phyloP scores from a whole-genome alignment of 2,329 filamentous ascomycete genomes.

The Venturia oleaginea region DNA sequence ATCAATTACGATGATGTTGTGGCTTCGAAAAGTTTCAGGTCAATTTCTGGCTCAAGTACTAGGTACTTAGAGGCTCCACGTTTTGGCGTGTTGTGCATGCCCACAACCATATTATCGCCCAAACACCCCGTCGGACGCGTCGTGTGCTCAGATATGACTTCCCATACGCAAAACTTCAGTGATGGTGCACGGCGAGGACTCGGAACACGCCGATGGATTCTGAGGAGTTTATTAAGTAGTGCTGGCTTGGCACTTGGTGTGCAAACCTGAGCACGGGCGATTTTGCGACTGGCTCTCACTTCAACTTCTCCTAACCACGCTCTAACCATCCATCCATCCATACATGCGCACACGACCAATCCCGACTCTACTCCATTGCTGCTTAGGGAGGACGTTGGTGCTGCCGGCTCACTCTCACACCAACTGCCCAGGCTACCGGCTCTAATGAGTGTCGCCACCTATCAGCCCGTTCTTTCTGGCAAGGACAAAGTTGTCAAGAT shows the following conservation, averaged over 20 bases:
- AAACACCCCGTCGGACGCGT: neutral
- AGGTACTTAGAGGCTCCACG: neutral
- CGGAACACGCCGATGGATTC: neutral
- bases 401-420: neutral
- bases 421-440: neutral
- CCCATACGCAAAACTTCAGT: neutral
- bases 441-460: slow-evolving; percentile 13
- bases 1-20: too few species aligned
- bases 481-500: neutral
- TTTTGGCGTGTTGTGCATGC: neutral
- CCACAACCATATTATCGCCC: neutral
- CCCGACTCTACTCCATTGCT: neutral
- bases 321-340: neutral
- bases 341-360: neutral
- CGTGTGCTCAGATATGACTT: neutral
- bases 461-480: slow-evolving; percentile 8
- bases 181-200: neutral
- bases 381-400: neutral
- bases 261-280: neutral
- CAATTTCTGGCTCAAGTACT: too few species aligned
- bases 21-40: too few species aligned
- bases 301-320: neutral
- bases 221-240: neutral
- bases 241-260: neutral
- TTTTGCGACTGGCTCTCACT: neutral